phyloP scores from a whole-genome alignment of 2,329 filamentous ascomycete species.

The Aspergillus udagawae region DNA sequence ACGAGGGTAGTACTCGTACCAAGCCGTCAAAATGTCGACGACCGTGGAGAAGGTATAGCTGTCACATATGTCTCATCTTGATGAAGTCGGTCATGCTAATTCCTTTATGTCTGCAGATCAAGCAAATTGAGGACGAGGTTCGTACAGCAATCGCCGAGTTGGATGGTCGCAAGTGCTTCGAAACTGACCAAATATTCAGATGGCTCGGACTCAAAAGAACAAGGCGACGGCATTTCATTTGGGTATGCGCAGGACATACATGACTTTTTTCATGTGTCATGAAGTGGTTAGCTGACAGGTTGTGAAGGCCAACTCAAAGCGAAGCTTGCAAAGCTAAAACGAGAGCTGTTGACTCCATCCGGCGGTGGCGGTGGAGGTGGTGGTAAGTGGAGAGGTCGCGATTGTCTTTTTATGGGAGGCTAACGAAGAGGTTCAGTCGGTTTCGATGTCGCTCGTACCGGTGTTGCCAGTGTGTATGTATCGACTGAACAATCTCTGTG shows the following conservation, averaged over 20 bases:
- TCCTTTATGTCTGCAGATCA: slow-evolving; percentile 62
- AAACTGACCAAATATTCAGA: slow-evolving; percentile 48
- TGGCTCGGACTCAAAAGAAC: slow-evolving; percentile 96
- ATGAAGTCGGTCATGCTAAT: slow-evolving; percentile 23
- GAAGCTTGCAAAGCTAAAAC: slow-evolving; percentile 95
- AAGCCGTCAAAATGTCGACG: slow-evolving; percentile 72
- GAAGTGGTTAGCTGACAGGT: slow-evolving; percentile 17
- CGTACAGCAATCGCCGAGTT: slow-evolving; percentile 28
- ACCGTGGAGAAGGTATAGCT: slow-evolving; percentile 85
- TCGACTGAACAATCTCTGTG: not conserved
- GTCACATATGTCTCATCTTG: not conserved
- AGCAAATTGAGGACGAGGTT: slow-evolving; percentile 93
- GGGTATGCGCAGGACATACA: slow-evolving; percentile 44
- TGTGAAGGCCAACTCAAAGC: slow-evolving; percentile 77
- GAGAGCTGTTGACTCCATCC: slow-evolving; percentile 83
- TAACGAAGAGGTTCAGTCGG: slow-evolving; percentile 52
- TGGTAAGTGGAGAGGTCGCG: slow-evolving; percentile 33
- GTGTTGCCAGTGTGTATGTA: slow-evolving; percentile 80
- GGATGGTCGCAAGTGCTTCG: not conserved
- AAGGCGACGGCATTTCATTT: slow-evolving; percentile 92
- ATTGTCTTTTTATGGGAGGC: slow-evolving; percentile 1
- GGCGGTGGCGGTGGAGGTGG: slow-evolving; percentile 77
- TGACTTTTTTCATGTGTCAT: not conserved
- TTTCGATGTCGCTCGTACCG: slow-evolving; percentile 96
- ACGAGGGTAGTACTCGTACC: slow-evolving; percentile 17